A percentile compares a stretch with the other conserved stretches of the same genome.
Evolutionary conservation across 2,329 filamentous ascomycete genomes (phyloP).

Genomic region (Didymella segeticola): DNA sequence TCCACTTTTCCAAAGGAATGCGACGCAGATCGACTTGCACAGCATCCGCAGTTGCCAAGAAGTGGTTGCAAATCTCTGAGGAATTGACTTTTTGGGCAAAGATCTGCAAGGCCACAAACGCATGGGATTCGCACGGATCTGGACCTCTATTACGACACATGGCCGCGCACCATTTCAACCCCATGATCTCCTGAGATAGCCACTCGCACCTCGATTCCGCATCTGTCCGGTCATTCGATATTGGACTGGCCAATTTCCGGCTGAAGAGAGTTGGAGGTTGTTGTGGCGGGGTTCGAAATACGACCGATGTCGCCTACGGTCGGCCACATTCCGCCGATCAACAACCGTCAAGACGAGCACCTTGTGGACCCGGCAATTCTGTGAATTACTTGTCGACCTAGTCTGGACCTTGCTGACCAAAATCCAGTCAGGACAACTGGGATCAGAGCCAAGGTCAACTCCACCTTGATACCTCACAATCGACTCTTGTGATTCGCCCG

Average conservation of each 20-base stretch:
- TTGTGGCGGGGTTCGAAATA: constrained; percentile 24
- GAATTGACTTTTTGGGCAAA: constrained; percentile 22
- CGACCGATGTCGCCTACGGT: constrained; percentile 27
- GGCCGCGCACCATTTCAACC: constrained; percentile 6
- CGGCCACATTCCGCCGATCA: constrained; percentile 23
- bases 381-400: constrained; percentile 14
- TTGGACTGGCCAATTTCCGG: constrained; percentile 1
- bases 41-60: constrained; percentile 28
- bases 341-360: constrained; percentile 8
- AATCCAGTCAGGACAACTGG: constrained; percentile 41
- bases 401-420: constrained; percentile 31
- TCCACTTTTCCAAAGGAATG: constrained; percentile 3
- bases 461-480: constrained; percentile 40
- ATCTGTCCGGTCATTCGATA: not conserved
- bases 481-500: constrained; percentile 39
- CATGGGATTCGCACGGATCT: constrained; percentile 11
- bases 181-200: not conserved
- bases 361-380: constrained; percentile 15
- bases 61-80: constrained; percentile 26
- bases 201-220: not conserved
- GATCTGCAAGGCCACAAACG: constrained; percentile 26
- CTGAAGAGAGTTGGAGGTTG: constrained; percentile 6
- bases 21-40: constrained; percentile 9
- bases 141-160: constrained; percentile 5
- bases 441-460: constrained; percentile 37